A percentile compares a stretch with the other conserved stretches of the same genome.
phyloP scores from a whole-genome alignment of 140 eudicot species.

The Erigeron philadelphicus region DNA sequence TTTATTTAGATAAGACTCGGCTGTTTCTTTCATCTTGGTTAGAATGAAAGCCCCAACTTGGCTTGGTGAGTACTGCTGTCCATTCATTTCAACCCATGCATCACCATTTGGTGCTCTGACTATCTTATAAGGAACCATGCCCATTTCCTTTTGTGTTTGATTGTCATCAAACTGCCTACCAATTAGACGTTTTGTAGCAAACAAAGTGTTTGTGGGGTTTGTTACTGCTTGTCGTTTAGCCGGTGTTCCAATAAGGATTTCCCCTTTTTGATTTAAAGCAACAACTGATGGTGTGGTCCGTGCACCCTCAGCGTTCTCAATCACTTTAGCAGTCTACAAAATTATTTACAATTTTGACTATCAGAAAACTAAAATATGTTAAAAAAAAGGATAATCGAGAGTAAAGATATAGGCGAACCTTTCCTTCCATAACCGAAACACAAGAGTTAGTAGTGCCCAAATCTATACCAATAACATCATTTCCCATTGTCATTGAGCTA shows the following conservation, averaged over 20 bases:
- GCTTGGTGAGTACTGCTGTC: slow-evolving; percentile 6
- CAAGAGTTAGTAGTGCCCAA: slow-evolving; percentile 11
- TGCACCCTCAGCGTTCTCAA: slow-evolving; percentile 12
- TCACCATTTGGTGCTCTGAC: slow-evolving; percentile 1
- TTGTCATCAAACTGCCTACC: background rate
- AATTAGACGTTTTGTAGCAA: slow-evolving; percentile 6
- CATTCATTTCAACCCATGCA: slow-evolving; percentile 11
- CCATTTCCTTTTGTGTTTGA: slow-evolving; percentile 8
- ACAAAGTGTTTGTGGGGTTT: background rate
- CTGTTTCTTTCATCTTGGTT: slow-evolving; percentile 56
- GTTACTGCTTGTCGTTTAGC: slow-evolving; percentile 10
- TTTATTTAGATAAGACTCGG: slow-evolving; percentile 42
- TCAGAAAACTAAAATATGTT: too few relatives aligned
- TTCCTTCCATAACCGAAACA: slow-evolving; percentile 7
- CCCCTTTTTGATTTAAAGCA: slow-evolving; percentile 9
- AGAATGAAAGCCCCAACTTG: slow-evolving; percentile 8
- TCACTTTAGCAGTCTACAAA: slow-evolving; percentile 5
- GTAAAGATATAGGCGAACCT: background rate
- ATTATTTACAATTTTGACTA: background rate
- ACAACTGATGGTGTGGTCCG: slow-evolving; percentile 8
- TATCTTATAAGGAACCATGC: slow-evolving; percentile 10
- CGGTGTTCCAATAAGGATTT: background rate
- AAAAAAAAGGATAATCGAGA: background rate
- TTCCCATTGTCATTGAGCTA: slow-evolving; percentile 3
- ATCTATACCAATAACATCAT: slow-evolving; percentile 3